phyloP scores from a whole-genome alignment of 2,329 filamentous ascomycete genomes.

The Aspergillus nomiae region DNA sequence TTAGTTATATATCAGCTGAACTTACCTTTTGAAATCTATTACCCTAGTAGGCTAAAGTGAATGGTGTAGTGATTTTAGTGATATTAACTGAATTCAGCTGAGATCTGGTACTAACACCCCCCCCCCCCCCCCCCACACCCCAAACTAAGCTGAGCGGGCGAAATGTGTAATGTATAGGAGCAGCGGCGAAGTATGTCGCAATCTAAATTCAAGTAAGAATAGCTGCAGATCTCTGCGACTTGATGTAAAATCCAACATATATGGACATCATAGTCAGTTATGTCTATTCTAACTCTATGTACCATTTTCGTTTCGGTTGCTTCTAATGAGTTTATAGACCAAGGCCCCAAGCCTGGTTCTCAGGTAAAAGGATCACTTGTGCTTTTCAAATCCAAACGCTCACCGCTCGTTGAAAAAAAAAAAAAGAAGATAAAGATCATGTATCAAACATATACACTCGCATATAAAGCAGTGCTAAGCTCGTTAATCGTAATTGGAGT shows the following conservation, averaged over 20 bases:
- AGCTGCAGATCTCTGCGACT: too few species aligned
- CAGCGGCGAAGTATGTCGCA: too few species aligned
- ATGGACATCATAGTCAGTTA: neutral
- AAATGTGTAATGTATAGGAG: too few species aligned
- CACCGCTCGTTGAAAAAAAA: neutral
- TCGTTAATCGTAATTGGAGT: slow-evolving; percentile 1
- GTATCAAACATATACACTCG: neutral
- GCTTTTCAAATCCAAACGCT: neutral
- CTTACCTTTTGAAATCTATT: too few species aligned
- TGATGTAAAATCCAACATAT: neutral
- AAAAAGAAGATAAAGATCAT: neutral
- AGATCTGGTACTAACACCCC: too few species aligned
- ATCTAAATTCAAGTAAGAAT: too few species aligned
- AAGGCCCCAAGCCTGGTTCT: neutral
- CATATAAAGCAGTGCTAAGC: neutral
- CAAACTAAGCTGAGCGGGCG: too few species aligned
- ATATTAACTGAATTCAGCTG: too few species aligned
- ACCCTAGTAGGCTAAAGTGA: too few species aligned
- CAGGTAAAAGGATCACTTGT: neutral
- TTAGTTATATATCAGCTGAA: too few species aligned
- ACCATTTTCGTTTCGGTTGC: neutral
- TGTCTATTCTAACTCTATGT: neutral
- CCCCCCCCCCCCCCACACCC: too few species aligned
- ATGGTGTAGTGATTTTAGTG: too few species aligned
- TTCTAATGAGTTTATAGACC: neutral